Percentiles rank a stretch among this genome's conserved stretches.
Conservation (phyloP, 179 eudicot species). For the Carnegiea gigantea region DNA sequence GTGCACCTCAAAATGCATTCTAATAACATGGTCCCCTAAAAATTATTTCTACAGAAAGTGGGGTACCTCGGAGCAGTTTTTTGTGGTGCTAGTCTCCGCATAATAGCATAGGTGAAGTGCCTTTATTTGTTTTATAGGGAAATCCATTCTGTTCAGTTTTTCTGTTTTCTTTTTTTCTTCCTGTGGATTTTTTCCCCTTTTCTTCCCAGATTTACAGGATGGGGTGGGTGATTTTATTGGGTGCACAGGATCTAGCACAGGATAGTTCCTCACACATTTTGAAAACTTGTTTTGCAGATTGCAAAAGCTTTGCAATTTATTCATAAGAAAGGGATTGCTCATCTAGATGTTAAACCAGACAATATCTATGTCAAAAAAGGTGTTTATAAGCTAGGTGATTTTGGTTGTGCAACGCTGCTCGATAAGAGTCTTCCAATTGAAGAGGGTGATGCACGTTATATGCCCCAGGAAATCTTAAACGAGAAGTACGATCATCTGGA, state of each 20-base stretch:
- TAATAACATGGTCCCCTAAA: too few species aligned
- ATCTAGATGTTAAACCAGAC: conserved; percentile 90
- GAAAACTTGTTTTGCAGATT: conserved; percentile 45
- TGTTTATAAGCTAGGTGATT: conserved; percentile 86
- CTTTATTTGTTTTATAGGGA: not conserved
- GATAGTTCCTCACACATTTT: not conserved
- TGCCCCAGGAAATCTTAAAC: conserved; percentile 90
- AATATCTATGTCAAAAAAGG: conserved; percentile 81
- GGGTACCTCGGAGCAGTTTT: too few species aligned
- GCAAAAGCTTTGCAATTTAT: conserved; percentile 78
- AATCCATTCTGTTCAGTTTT: not conserved
- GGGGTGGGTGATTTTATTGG: not conserved
- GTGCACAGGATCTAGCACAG: not conserved
- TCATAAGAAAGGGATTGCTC: conserved; percentile 80
- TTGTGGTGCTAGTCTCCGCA: too few species aligned
- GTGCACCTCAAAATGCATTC: too few species aligned
- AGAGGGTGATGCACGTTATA: conserved; percentile 95
- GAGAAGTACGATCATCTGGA: conserved; percentile 85
- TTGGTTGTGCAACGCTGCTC: conserved; percentile 86
- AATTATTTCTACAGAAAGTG: too few species aligned
- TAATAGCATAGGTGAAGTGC: not conserved
- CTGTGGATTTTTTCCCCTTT: not conserved
- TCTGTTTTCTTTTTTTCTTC: not conserved
- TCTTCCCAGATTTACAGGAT: not conserved
- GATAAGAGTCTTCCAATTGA: conserved; percentile 79